Evolutionary conservation across 495 filamentous ascomycete species (phyloP), one percentile per base, ranked within the genome.

Genomic region (Hypoxylon fragiforme): DNA sequence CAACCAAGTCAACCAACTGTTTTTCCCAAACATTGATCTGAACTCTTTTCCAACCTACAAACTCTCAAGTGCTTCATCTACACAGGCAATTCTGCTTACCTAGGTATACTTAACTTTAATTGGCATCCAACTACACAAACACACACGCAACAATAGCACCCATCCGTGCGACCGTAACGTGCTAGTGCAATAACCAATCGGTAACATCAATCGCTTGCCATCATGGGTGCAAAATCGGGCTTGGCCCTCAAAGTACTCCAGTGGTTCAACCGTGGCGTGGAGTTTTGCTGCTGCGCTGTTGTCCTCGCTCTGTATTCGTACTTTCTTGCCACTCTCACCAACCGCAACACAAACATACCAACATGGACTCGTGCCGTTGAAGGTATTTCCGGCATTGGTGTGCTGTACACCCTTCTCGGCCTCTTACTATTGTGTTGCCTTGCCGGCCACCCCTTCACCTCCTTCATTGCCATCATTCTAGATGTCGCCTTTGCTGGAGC

Each of bases 251-350:
- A 85, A 55, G 67, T 78, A 37, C 64, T 84, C 24, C 82, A 85
- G 52, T 81, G 84, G 55, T 74, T 84, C 63, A 68, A 90, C 52
- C 85, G 88, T 53, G 60, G 73, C 37, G 69, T 95, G n/a, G 79
- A 90, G 60, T 87, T 92, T 71, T 76, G 83, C 64, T 86, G 81
- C 63, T 75, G 83, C 19, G 85, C 76, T 48, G 74, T 94, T 48
- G 81, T 92, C 47, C 79, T 95, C 40, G 89, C 83, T 65, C 82
- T 95, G 54, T 92, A 86, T 79, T 89, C 86, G 19, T 95, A 88
- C 71, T 86, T 84, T 74, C 75, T 88, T 19, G 77, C 82, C 1
- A 70, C 76, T 16, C 82, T 90, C 8, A 46, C 76, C 40, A 75
- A 81, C 55, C 79, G 87, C 69, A 54, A 81, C 57, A 65, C 82